These are phyloP conservation scores for Alternaria panax DNA, from an alignment of 2,329 filamentous ascomycete species.

Conservation along the genomic window DNA sequence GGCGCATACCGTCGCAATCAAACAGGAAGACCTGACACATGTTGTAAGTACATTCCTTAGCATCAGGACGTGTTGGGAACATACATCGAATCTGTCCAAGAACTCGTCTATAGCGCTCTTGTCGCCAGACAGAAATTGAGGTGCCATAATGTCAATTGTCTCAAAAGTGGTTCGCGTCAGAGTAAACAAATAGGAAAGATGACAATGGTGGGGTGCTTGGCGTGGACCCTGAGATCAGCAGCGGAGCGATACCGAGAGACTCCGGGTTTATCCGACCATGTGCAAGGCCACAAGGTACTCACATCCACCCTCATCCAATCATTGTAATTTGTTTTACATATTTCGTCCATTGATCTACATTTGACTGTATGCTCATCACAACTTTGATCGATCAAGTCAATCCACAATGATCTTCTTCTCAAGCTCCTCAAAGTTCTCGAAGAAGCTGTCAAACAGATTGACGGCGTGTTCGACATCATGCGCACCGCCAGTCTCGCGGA, in stretches of 20 bases:
- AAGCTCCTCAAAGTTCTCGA: constrained; percentile 80
- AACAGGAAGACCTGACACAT: constrained; percentile 81
- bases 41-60: constrained; percentile 25
- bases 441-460: constrained; percentile 86
- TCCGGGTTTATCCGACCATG: background rate
- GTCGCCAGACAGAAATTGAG: constrained; percentile 78
- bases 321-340: background rate
- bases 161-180: constrained; percentile 7
- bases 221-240: constrained; percentile 25
- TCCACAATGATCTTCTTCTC: constrained; percentile 86
- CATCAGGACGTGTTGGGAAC: constrained; percentile 46
- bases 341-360: constrained; percentile 14
- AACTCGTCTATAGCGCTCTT: constrained; percentile 79
- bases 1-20: constrained; percentile 85
- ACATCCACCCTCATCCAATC: background rate
- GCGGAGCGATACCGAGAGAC: constrained; percentile 16
- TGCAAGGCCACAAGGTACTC: constrained; percentile 2
- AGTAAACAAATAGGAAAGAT: constrained; percentile 11
- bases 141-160: constrained; percentile 34
- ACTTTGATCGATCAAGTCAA: constrained; percentile 54
- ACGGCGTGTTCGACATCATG: constrained; percentile 88
- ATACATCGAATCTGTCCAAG: constrained; percentile 88
- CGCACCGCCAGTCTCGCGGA: constrained; percentile 88
- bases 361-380: constrained; percentile 18
- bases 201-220: constrained; percentile 41